Evolutionary conservation across 352 stramenopile genomes (phyloP).

Genomic region (Globisporangium heterothallicum): DNA sequence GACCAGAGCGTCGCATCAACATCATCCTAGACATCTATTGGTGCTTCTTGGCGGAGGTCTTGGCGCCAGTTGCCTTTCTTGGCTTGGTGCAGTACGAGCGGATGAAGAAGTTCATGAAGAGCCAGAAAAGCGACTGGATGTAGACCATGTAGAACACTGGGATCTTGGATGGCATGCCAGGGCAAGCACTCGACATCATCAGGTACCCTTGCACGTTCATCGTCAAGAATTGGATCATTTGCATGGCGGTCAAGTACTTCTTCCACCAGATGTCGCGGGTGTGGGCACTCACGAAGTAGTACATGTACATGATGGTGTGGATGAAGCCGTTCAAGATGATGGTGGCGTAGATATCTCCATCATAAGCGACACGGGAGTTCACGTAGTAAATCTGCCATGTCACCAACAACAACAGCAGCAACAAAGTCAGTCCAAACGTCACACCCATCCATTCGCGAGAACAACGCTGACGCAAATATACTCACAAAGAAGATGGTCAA

Average conservation of each 20-base stretch:
- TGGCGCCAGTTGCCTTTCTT: conserved; percentile 32
- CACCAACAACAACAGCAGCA: not conserved
- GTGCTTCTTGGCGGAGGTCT: conserved; percentile 30
- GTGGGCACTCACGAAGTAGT: conserved; percentile 98
- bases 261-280: conserved; percentile 98
- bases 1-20: no score
- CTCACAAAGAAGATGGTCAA: conserved; percentile 92
- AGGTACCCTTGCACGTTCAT: conserved; percentile 79
- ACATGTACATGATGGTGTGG: conserved; percentile 99
- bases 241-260: conserved; percentile 93
- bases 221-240: conserved; percentile 93
- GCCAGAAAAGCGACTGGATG: conserved; percentile 92
- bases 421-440: no score
- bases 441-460: not conserved
- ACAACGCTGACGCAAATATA: not conserved
- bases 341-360: conserved; percentile 96
- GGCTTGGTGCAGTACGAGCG: conserved; percentile 86
- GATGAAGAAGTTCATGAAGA: conserved; percentile 98
- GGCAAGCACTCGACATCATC: conserved; percentile 83
- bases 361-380: conserved; percentile 92
- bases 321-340: conserved; percentile 97
- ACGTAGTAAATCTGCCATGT: conserved; percentile 91
- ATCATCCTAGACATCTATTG: conserved; percentile 35
- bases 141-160: conserved; percentile 92
- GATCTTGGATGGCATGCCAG: conserved; percentile 76